Base-by-base conservation (phyloP, 1,284 basidiomycete species). In the Rhodotorula sp. region DNA sequence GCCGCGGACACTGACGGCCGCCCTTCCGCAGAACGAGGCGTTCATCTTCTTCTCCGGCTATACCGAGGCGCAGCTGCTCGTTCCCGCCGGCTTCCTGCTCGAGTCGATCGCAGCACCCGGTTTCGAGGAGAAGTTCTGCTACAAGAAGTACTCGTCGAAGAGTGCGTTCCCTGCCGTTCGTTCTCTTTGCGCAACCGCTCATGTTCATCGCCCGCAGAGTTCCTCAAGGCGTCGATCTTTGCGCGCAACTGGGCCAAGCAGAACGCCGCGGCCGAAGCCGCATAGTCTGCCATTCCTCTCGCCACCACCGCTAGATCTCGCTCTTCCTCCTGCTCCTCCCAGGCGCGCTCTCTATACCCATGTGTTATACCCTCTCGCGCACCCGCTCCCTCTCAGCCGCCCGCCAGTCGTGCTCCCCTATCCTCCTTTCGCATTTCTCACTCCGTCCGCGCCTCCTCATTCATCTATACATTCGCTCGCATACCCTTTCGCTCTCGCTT, bases 81-180 rank as follows among this genome's bases (percentile, higher is more conserved):
- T 88, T 3, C 95, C 94, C 16, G 89, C 94, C 76, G 84, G 87
- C 63, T 84, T 92, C 79, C 85, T 99, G 66, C 84, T 94, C 67
- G 91, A 94, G 80, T 90, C 92, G 79, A 85, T 99, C 46, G 83
- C 86, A 26, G 91, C 94, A 76, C 83, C 86, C 1, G 87, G 87
- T 71, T 98, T 99, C 80, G 86, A 88, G 51, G 85, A 87, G 65
- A 88, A 90, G 77, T 94, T 94, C 81, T 90, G 96, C 46, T 96
- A 88, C 86, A 90, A 90, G 84, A 99, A 99, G 84, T 99, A 99
- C 81, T 88, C 92, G 63, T 88, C 91, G 86, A 95, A 94, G 87
- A 94, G 83, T 76, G 56, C 53, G 71, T 68, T 34, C 51, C 26
- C 28, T 26, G n/a, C 18, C 10, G 2, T 28, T 20, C 16, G 34